These are phyloP conservation scores for Pyrenophora tritici-repentis DNA, from an alignment of 2,329 filamentous ascomycete genomes.

Conservation along the genomic window DNA sequence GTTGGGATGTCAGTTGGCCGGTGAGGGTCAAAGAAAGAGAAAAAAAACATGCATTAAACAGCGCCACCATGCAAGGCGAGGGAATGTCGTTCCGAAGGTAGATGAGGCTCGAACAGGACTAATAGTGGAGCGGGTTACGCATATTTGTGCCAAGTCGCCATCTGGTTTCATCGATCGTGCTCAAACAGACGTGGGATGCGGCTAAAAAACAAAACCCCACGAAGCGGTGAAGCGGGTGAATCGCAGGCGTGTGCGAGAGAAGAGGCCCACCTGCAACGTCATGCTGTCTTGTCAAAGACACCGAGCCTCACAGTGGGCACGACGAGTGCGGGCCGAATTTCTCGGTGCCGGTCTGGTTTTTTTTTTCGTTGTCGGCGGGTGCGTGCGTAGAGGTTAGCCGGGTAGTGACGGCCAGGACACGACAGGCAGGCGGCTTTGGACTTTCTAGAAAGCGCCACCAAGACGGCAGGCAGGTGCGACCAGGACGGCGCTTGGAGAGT, in stretches of 20 bases:
- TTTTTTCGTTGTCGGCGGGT: slow-evolving; percentile 14
- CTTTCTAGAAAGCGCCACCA: slow-evolving; percentile 28
- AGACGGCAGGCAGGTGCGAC: slow-evolving; percentile 17
- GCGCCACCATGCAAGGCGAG: slow-evolving; percentile 18
- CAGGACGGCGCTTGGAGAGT: slow-evolving; percentile 8
- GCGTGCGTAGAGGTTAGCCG: slow-evolving; percentile 31
- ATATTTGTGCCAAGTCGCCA: slow-evolving; percentile 14
- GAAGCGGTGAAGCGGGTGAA: slow-evolving; percentile 40
- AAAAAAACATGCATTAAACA: not conserved
- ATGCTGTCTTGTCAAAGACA: slow-evolving; percentile 22
- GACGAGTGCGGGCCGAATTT: slow-evolving; percentile 17
- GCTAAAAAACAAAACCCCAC: slow-evolving; percentile 34
- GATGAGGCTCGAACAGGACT: slow-evolving; percentile 5
- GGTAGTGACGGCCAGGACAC: slow-evolving; percentile 26
- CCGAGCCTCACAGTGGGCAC: slow-evolving; percentile 23
- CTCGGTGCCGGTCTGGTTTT: slow-evolving; percentile 19
- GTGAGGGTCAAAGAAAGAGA: not conserved
- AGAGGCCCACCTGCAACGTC: slow-evolving; percentile 29
- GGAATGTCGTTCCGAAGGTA: slow-evolving; percentile 5
- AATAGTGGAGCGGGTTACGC: not conserved
- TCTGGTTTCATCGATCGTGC: slow-evolving; percentile 10
- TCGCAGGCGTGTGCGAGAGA: slow-evolving; percentile 13
- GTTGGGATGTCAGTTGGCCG: slow-evolving; percentile 7
- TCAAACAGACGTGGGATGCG: slow-evolving; percentile 28
- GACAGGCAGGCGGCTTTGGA: slow-evolving; percentile 2